Evolutionary conservation across 768 basidiomycete species (phyloP), one percentile per base, ranked within the genome.

Genomic region (Grammothele lineata): DNA sequence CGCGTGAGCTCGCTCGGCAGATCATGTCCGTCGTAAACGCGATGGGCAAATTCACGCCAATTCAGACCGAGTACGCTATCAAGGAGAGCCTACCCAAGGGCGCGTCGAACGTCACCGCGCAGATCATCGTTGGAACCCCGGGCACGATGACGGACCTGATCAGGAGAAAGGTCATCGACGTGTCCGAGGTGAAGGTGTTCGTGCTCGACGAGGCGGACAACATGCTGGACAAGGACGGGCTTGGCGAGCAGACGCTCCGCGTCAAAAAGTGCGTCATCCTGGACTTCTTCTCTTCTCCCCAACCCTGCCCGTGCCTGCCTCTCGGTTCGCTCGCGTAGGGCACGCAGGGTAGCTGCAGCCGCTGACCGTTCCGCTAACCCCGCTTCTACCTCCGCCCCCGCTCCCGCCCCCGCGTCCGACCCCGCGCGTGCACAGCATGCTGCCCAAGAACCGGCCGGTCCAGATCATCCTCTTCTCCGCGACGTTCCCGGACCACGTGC

Each of bases 161-260:
- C 58, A 71, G 81, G 56, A 75, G 77, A 59, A 84, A 70, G 54
- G 84, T 92, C 36, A 76, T 98, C 48, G 90, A 98, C 60, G 71
- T 85, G 14, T 77, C 75, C 39, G 73, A 83, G 24, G 77, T 99
- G 64, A 91, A 90, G 61, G 89, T 95, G 3, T 92, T 98, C 47
- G 95, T 98, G 3, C 74, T 98, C 7, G 96, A 99, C 61, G 96
- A 99, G 68, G 96, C 96, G 32, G 96, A 99, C 68, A 96, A 97
- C 68, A 98, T 98, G 95, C 73, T 99, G 57, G 93, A 94, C 62
- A 83, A 92, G 60, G 91, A 93, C 64, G 88, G 90, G 17, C 70
- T 98, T 41, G 92, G 93, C 10, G 95, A 98, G 53, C 94, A 98
- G 67, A 94, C 90, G 0, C 69, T 95, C 37, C 77, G 85, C 43